Conservation (phyloP, 345 rosid genomes). For the Hypericum androsaemum region DNA sequence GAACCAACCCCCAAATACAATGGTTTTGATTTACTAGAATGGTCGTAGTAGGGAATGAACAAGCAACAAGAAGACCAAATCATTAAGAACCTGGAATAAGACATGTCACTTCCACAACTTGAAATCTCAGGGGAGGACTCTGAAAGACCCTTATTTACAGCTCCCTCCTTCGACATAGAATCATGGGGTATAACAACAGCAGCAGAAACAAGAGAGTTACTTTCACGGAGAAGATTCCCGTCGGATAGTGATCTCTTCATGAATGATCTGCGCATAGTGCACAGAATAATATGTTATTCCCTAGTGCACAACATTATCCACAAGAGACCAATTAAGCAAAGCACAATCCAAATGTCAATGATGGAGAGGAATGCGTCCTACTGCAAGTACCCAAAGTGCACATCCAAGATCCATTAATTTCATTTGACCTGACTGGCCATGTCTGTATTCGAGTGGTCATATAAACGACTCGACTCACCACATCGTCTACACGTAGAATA, state of each 20-base stretch:
- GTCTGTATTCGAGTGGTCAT: too few relatives aligned
- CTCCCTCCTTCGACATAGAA: conserved; percentile 23
- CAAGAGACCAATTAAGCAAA: too few relatives aligned
- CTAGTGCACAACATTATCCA: conserved; percentile 1
- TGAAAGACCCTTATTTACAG: conserved; percentile 35
- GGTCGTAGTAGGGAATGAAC: background rate
- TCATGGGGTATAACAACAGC: conserved; percentile 25
- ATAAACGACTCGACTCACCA: too few relatives aligned
- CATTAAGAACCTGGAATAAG: conserved; percentile 42
- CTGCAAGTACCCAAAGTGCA: too few relatives aligned
- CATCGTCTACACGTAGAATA: too few relatives aligned
- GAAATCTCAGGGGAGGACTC: conserved; percentile 57
- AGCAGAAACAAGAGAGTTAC: conserved; percentile 25
- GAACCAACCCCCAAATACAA: background rate
- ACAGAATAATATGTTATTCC: conserved; percentile 7
- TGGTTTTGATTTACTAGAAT: background rate
- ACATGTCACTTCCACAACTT: conserved; percentile 32
- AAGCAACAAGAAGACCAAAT: background rate
- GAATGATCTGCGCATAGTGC: conserved; percentile 31
- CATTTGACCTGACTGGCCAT: too few relatives aligned
- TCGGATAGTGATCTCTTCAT: conserved; percentile 79
- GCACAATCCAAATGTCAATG: too few relatives aligned
- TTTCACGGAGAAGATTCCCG: conserved; percentile 54
- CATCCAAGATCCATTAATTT: too few relatives aligned
- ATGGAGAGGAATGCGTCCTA: too few relatives aligned